These are phyloP conservation scores for Camelina laxa DNA, from an alignment of 345 rosid genomes.

Conservation along the genomic window DNA sequence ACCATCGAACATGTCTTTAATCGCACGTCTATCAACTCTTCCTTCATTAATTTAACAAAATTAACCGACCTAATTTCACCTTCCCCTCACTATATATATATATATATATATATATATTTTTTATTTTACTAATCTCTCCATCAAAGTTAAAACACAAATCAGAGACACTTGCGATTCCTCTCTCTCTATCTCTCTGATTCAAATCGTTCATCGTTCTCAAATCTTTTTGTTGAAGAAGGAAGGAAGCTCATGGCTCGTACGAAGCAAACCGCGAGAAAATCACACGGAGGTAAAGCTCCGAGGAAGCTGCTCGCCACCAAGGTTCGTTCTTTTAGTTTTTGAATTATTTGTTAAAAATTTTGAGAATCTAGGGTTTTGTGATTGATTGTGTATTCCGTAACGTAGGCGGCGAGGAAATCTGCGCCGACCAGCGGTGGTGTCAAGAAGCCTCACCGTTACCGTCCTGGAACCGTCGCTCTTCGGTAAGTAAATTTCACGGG, in stretches of 20 bases:
- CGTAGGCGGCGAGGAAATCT: conserved; percentile 75
- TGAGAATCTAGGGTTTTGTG: conserved; percentile 4
- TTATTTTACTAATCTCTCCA: background rate
- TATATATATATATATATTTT: no score
- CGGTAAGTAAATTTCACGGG: conserved; percentile 44
- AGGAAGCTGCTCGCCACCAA: conserved; percentile 57
- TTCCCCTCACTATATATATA: conserved; percentile 7
- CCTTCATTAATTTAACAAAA: background rate
- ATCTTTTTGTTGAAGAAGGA: background rate
- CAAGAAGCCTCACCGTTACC: conserved; percentile 77
- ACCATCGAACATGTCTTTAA: conserved; percentile 11
- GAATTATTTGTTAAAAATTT: background rate
- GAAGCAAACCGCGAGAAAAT: conserved; percentile 59
- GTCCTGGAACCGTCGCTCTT: conserved; percentile 78
- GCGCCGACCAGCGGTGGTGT: conserved; percentile 73
- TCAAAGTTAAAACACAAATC: background rate
- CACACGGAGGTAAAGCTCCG: conserved; percentile 56
- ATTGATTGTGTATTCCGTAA: background rate
- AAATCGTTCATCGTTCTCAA: background rate
- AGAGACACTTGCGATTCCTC: background rate
- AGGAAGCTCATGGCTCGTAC: conserved; percentile 54
- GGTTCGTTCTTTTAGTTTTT: conserved; percentile 30
- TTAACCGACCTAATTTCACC: conserved; percentile 17
- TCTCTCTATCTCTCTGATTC: background rate
- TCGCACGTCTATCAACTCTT: conserved; percentile 3